Base-by-base conservation (phyloP, 1,139 yeast genomes). In the Geotrichum carabidarum region DNA sequence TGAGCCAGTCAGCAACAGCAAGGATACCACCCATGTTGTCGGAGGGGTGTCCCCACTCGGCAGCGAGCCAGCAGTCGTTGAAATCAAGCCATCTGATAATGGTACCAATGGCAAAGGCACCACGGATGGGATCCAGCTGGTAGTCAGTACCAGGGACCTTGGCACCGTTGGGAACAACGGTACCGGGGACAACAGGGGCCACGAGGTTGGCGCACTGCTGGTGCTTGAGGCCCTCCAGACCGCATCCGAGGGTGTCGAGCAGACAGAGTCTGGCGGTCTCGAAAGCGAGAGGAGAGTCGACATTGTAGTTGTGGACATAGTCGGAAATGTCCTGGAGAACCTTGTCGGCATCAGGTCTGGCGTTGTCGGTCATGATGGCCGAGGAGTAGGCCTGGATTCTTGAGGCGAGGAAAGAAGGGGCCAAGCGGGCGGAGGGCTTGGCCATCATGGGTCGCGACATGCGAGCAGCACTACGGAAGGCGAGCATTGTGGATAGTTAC, bases 41-140 rank as follows among this genome's bases (percentile, higher is more conserved):
- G 22, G 82, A 77, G 35, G 84, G 84, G 65, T 80, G 84, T 6
- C 84, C 84, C 84, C 84, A 80, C 65, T 80, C 84, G 32, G 83
- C 83, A 52, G 84, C 84, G 45, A 80, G 68, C 84, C 83, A 80
- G 66, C 83, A 79, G 66, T 80, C 84, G 60, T 80, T 80, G 69
- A 74, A 80, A 59, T 80, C 84, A 57, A 80, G 69, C 84, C 84
- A 80, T 58, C 84, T 72, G 60, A 80, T 78, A 59, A 76, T 67
- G 30, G 83, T 77, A 11, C 84, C 83, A 57, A 79, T 77, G 48
- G 80, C 70, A 67, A 80, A 80, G 30, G 84, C 83, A 47, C 80
- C 84, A 55, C 79, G 74, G 44, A 80, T 72, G 14, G 84, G 84
- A 63, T 80, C 84, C 61, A 77, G 68, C 59, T 71, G 74, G 61